Evolutionary conservation across 140 eudicot species (phyloP), one percentile per base, ranked within the genome.

Genomic region (Bidens hawaiensis): DNA sequence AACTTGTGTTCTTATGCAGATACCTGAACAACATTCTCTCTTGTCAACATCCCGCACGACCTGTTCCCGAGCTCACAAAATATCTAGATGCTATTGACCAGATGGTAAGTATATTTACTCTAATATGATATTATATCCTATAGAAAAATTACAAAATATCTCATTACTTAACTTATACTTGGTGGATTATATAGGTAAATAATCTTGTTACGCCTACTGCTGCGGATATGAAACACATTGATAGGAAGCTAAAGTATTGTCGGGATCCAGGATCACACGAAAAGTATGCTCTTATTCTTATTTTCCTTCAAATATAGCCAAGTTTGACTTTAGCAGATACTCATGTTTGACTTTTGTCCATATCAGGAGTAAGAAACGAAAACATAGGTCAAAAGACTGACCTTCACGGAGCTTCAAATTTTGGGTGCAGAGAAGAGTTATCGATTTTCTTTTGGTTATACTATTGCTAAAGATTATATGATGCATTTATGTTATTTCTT

Each of bases 191-290:
- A 45, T 76, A 89, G 97, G 83, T 89, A 46, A 79, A 69, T 68
- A 83, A 83, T 60, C 89, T 86, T 36, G 84, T 68, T 78, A 89
- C 88, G 19, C 95, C 85, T 24, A 60, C 83, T 45, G 74, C 82
- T 15, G 77, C 75, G 36, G 97, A 89, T 67, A 78, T 89, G 77
- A 89, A 85, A 69, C 95, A 89, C 79, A 78, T 85, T 52, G 97
- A 86, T 71, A 83, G 95, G 75, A 89, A 89, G 78, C 93, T 89
- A 53, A 86, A 83, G 70, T 78, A 86, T 36, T 89, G 97, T 13
- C 77, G 83, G 54, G 95, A 89, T 42, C 93, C 95, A 1, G 75
- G 86, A 31, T 85, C 95, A 50, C 93, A 86, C 67, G 97, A 89
- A 71, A 85, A 89, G 97, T 89, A 84, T 62, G 41, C 31, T 18